Percentiles rank a stretch among this genome's conserved stretches.
phyloP scores from a whole-genome alignment of 2,329 filamentous ascomycete species.

The Ophiostoma angusticollis region DNA sequence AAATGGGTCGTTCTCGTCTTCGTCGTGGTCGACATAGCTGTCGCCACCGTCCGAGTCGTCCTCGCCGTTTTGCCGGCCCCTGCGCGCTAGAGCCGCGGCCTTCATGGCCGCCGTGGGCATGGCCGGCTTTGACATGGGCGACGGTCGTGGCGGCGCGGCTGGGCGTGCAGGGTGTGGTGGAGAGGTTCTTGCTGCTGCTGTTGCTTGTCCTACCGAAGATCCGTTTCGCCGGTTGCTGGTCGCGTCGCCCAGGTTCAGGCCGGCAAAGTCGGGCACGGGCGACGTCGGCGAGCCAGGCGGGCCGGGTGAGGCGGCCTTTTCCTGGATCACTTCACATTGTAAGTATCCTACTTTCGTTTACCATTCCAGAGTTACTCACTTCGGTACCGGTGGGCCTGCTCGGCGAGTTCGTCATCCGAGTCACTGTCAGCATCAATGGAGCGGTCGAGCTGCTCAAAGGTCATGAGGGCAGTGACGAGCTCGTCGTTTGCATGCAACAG shows the following conservation, averaged over 20 bases:
- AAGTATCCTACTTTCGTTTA: too few species aligned
- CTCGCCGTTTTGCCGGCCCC: conserved; percentile 12
- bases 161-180: conserved; percentile 28
- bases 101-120: conserved; percentile 5
- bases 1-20: conserved; percentile 81
- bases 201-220: neutral
- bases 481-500: conserved; percentile 91
- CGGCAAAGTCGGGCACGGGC: conserved; percentile 28
- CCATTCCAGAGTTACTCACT: too few species aligned
- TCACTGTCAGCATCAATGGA: conserved; percentile 67
- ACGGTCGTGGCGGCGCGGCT: conserved; percentile 34
- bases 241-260: conserved; percentile 26
- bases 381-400: conserved; percentile 52
- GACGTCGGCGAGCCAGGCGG: conserved; percentile 31
- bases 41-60: conserved; percentile 39
- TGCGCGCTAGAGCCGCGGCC: conserved; percentile 29
- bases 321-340: conserved; percentile 44
- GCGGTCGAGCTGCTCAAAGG: conserved; percentile 84
- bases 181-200: neutral
- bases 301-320: conserved; percentile 38
- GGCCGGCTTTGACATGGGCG: conserved; percentile 32
- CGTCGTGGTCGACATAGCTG: conserved; percentile 50
- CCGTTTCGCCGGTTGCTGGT: conserved; percentile 2
- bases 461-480: conserved; percentile 84
- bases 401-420: conserved; percentile 54